Evolutionary conservation across 176 grass and related monocot species (phyloP).

Genomic region (Carex scoparia): DNA sequence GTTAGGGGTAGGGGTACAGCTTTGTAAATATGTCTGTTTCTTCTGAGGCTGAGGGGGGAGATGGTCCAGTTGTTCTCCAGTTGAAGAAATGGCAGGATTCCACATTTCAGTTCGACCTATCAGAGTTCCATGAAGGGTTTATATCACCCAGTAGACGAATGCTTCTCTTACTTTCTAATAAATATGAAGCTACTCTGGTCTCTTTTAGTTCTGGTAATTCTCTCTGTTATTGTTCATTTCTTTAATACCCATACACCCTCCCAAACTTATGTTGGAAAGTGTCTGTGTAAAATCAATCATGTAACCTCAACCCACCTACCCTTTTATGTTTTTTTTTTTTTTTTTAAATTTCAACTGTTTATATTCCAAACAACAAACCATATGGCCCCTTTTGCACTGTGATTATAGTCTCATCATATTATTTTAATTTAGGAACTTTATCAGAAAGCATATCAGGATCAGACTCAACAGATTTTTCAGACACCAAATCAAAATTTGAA

Average conservation of each 20-base stretch:
- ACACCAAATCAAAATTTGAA: constrained; percentile 33
- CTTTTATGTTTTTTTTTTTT: too few species aligned
- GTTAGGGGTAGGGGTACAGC: background rate
- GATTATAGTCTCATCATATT: constrained; percentile 23
- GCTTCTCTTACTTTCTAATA: constrained; percentile 56
- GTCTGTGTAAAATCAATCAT: background rate
- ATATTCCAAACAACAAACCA: background rate
- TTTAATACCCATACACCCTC: background rate
- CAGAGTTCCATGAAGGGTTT: constrained; percentile 69
- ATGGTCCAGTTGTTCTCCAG: constrained; percentile 58
- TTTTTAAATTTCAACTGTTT: too few species aligned
- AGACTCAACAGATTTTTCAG: constrained; percentile 26
- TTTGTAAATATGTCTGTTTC: constrained; percentile 32
- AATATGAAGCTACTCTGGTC: constrained; percentile 42
- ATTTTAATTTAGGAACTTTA: constrained; percentile 41
- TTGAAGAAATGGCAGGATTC: constrained; percentile 57
- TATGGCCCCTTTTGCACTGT: background rate
- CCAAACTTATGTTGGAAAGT: background rate
- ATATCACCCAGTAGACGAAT: constrained; percentile 71
- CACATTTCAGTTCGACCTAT: constrained; percentile 43
- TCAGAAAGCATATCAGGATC: constrained; percentile 39
- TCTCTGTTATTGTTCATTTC: constrained; percentile 7
- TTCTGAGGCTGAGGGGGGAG: constrained; percentile 46
- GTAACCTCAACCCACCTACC: background rate
- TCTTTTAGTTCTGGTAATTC: constrained; percentile 39